Conservation (phyloP, 208 protist genomes). For the Leishmania tropica region DNA sequence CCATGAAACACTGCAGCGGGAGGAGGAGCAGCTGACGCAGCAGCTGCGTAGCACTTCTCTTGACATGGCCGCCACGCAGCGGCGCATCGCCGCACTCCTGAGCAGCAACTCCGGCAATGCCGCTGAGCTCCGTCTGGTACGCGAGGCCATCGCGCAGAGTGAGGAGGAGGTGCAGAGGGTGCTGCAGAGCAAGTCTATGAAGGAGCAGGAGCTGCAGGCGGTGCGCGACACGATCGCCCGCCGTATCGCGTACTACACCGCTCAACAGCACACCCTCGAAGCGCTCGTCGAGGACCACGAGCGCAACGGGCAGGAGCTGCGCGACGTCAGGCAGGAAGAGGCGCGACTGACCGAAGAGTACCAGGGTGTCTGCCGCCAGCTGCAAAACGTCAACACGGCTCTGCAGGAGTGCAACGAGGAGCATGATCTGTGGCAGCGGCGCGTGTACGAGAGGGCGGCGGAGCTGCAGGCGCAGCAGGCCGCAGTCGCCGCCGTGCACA, state of each 20-base stretch:
- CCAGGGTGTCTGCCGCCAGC: slow-evolving; percentile 75
- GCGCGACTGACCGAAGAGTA: slow-evolving; percentile 77
- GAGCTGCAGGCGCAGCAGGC: slow-evolving; percentile 73
- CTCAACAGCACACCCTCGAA: slow-evolving; percentile 56
- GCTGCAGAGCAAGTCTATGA: slow-evolving; percentile 56
- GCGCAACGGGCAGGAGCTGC: slow-evolving; percentile 51
- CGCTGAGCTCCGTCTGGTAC: slow-evolving; percentile 45
- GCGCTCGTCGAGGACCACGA: slow-evolving; percentile 62
- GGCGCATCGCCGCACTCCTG: slow-evolving; percentile 49
- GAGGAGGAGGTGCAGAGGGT: slow-evolving; percentile 64
- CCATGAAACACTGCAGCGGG: slow-evolving; percentile 93
- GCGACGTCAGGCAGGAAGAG: slow-evolving; percentile 41
- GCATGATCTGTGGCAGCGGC: slow-evolving; percentile 70
- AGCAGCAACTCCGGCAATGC: slow-evolving; percentile 59
- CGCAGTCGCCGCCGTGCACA: slow-evolving; percentile 43
- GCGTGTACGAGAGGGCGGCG: slow-evolving; percentile 56
- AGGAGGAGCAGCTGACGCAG: slow-evolving; percentile 85
- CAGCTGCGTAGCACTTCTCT: slow-evolving; percentile 52
- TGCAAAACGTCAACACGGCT: slow-evolving; percentile 78
- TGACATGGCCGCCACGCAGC: slow-evolving; percentile 44
- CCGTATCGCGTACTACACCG: slow-evolving; percentile 30
- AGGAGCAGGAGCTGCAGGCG: slow-evolving; percentile 83
- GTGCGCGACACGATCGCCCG: slow-evolving; percentile 62
- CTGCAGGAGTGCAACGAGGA: slow-evolving; percentile 92
- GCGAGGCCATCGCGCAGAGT: slow-evolving; percentile 48